Percentiles rank a stretch among this genome's conserved stretches.
Evolutionary conservation across 1,284 basidiomycete genomes (phyloP).

Genomic region (Phellopilus nigrolimitatus): DNA sequence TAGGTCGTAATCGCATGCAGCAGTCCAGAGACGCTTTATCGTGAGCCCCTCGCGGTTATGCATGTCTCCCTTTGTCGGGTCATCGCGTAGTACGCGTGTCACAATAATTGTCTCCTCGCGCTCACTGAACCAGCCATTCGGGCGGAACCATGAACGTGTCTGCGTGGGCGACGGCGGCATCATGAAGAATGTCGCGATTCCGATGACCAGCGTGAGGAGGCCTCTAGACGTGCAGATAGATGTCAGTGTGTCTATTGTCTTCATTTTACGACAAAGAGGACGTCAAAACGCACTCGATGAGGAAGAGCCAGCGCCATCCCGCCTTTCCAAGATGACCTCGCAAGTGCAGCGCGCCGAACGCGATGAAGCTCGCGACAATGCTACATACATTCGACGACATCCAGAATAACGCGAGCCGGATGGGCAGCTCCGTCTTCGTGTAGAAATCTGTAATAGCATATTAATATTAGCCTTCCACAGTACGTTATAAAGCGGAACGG

Average conservation of each 20-base stretch:
- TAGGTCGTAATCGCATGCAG: slow-evolving; percentile 59
- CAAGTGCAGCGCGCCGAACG: slow-evolving; percentile 59
- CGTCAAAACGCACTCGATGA: slow-evolving; percentile 44
- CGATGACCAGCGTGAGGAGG: slow-evolving; percentile 48
- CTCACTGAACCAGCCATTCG: slow-evolving; percentile 68
- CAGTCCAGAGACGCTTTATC: slow-evolving; percentile 46
- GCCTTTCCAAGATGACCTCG: slow-evolving; percentile 49
- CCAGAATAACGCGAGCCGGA: slow-evolving; percentile 68
- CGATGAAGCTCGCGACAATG: slow-evolving; percentile 58
- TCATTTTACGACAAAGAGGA: not conserved
- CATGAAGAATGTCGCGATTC: slow-evolving; percentile 58
- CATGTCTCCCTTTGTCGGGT: slow-evolving; percentile 68
- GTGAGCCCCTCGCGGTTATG: slow-evolving; percentile 73
- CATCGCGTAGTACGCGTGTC: slow-evolving; percentile 62
- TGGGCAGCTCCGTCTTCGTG: slow-evolving; percentile 60
- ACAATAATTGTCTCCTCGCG: slow-evolving; percentile 51
- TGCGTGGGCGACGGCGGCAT: slow-evolving; percentile 70
- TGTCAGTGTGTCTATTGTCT: not conserved
- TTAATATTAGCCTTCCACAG: not conserved
- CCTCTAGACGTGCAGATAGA: slow-evolving; percentile 32
- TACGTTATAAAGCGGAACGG: not conserved
- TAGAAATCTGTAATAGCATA: slow-evolving; percentile 46
- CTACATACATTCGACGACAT: slow-evolving; percentile 49
- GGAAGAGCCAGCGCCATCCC: slow-evolving; percentile 57
- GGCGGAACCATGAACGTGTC: slow-evolving; percentile 61